These are phyloP conservation scores for Fonsecaea monophora DNA, from an alignment of 2,329 filamentous ascomycete species.

Conservation along the genomic window DNA sequence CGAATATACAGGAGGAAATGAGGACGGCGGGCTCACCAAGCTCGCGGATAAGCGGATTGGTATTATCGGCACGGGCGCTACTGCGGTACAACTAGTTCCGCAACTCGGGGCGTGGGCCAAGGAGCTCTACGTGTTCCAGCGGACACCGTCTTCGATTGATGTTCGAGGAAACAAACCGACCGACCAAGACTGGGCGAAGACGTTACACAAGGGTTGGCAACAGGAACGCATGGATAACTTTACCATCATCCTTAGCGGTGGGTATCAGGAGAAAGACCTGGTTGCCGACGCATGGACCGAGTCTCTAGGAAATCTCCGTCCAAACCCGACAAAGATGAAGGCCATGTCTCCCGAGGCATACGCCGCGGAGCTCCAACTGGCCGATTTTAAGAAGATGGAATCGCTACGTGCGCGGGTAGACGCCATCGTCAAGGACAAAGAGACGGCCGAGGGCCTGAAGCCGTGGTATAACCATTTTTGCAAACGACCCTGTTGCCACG, in stretches of 20 bases:
- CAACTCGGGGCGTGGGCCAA: slow-evolving; percentile 37
- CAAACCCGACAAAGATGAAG: slow-evolving; percentile 10
- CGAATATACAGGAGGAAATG: slow-evolving; percentile 48
- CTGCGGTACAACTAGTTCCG: slow-evolving; percentile 52
- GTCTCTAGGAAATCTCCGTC: slow-evolving; percentile 27
- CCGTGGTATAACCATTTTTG: slow-evolving; percentile 68
- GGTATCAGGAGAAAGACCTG: slow-evolving; percentile 34
- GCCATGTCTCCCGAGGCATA: slow-evolving; percentile 7
- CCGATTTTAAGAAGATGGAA: slow-evolving; percentile 37
- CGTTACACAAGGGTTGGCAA: slow-evolving; percentile 42
- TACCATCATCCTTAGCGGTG: slow-evolving; percentile 39
- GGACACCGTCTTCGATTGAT: slow-evolving; percentile 46
- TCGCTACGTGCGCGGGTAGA: slow-evolving; percentile 53
- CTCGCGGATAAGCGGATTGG: slow-evolving; percentile 42
- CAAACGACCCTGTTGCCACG: slow-evolving; percentile 69
- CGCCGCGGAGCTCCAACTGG: slow-evolving; percentile 29
- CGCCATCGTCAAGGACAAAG: slow-evolving; percentile 59
- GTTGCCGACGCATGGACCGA: slow-evolving; percentile 44
- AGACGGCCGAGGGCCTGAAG: slow-evolving; percentile 61
- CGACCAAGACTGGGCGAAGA: slow-evolving; percentile 23
- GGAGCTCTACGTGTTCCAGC: slow-evolving; percentile 48
- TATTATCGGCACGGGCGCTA: slow-evolving; percentile 50
- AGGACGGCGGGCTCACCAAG: slow-evolving; percentile 14
- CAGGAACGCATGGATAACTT: slow-evolving; percentile 42
- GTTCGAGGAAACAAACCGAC: slow-evolving; percentile 38